Evolutionary conservation across 129 eudicot genomes (phyloP).

Genomic region (Scalesia atractyloides): DNA sequence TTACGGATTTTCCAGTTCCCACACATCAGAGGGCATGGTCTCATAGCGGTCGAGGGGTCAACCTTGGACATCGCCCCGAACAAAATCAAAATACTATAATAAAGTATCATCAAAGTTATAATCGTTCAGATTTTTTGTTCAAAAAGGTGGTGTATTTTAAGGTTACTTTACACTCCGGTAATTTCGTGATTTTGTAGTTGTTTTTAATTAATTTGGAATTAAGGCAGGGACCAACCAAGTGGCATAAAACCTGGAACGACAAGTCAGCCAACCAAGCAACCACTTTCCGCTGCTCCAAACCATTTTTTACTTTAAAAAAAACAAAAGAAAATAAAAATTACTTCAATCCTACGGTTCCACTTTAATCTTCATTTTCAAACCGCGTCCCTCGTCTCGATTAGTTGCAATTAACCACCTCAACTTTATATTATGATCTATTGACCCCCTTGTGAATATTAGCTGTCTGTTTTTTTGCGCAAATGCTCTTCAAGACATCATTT

Average conservation of each 20-base stretch:
- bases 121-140: too few relatives aligned
- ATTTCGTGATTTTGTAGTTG: background rate
- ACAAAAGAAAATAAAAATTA: too few relatives aligned
- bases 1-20: too few relatives aligned
- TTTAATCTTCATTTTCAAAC: constrained; percentile 30
- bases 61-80: too few relatives aligned
- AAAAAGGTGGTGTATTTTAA: background rate
- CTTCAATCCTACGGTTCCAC: constrained; percentile 38
- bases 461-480: background rate
- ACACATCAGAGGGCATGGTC: too few relatives aligned
- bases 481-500: background rate
- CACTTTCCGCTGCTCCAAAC: constrained; percentile 15
- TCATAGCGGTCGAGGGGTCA: too few relatives aligned
- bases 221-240: constrained; percentile 41
- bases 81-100: too few relatives aligned
- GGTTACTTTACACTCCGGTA: background rate
- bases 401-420: constrained; percentile 13
- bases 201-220: background rate
- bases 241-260: constrained; percentile 28
- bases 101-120: too few relatives aligned
- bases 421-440: background rate
- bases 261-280: constrained; percentile 38
- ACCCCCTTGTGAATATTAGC: background rate
- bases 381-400: too few relatives aligned
- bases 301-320: constrained; percentile 12